A percentile compares a stretch with the other conserved stretches of the same genome.
Evolutionary conservation across 129 eudicot genomes (phyloP).

Genomic region (Saussurea involucrata): DNA sequence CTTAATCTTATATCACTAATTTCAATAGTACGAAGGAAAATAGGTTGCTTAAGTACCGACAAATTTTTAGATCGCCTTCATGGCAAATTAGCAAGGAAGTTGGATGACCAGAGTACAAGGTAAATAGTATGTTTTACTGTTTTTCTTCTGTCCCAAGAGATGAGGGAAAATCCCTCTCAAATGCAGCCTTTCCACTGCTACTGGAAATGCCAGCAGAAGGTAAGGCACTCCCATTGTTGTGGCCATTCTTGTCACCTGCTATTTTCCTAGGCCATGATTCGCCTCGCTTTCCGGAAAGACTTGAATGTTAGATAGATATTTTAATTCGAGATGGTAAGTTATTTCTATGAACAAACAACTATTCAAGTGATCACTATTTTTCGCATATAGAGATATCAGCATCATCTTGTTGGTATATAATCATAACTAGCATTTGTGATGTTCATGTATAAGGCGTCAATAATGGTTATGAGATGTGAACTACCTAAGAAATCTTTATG

Average conservation of each 20-base stretch:
- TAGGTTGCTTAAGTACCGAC: too few relatives aligned
- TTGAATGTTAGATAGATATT: too few relatives aligned
- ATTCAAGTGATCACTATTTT: neutral
- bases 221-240: conserved; percentile 31
- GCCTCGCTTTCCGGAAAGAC: too few relatives aligned
- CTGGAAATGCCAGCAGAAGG: too few relatives aligned
- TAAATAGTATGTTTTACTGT: too few relatives aligned
- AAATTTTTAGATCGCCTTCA: too few relatives aligned
- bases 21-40: too few relatives aligned
- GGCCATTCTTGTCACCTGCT: conserved; percentile 16
- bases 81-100: too few relatives aligned
- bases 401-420: neutral
- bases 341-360: neutral
- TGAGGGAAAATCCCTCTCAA: conserved; percentile 69
- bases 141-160: conserved; percentile 59
- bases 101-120: too few relatives aligned
- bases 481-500: neutral
- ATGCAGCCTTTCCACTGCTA: too few relatives aligned
- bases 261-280: too few relatives aligned
- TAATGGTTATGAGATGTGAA: neutral
- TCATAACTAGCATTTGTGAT: neutral
- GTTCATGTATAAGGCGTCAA: neutral
- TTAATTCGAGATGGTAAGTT: neutral
- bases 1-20: too few relatives aligned
- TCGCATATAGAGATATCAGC: neutral